Evolutionary conservation across 2,329 filamentous ascomycete species (phyloP).

Genomic region (Diaporthe citri): DNA sequence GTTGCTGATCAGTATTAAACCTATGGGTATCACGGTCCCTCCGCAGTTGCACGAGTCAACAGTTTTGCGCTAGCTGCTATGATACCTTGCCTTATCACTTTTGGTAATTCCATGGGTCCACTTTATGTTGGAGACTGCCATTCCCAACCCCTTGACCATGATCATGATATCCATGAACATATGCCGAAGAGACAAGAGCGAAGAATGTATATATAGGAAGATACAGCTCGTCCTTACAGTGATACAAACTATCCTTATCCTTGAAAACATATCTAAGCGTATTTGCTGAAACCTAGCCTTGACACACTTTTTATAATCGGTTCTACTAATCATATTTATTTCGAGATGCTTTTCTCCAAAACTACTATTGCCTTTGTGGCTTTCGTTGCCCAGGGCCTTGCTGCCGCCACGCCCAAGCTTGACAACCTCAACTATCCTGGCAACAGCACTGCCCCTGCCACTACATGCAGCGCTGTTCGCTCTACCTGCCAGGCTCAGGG

Average conservation of each 20-base stretch:
- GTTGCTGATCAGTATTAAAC: conserved; percentile 14
- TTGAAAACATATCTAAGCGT: neutral
- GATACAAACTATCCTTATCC: neutral
- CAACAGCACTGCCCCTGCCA: neutral
- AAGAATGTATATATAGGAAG: neutral
- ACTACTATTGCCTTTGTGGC: conserved; percentile 2
- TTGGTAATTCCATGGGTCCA: conserved; percentile 5
- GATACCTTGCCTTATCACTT: neutral
- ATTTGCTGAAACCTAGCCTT: neutral
- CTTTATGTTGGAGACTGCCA: neutral
- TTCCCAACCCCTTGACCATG: neutral
- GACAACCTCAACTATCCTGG: neutral
- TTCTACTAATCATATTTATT: neutral
- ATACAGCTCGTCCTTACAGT: neutral
- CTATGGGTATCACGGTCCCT: conserved; percentile 5
- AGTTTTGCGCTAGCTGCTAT: neutral
- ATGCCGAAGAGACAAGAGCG: neutral
- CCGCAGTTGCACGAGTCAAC: conserved; percentile 21
- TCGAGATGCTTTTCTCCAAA: conserved; percentile 20
- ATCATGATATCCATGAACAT: neutral
- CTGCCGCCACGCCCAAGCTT: neutral
- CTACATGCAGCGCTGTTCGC: conserved; percentile 5
- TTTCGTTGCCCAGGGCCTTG: conserved; percentile 21
- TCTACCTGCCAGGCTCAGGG: neutral
- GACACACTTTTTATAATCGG: neutral